phyloP scores from a whole-genome alignment of 345 rosid genomes.

The Sonneratia alba region DNA sequence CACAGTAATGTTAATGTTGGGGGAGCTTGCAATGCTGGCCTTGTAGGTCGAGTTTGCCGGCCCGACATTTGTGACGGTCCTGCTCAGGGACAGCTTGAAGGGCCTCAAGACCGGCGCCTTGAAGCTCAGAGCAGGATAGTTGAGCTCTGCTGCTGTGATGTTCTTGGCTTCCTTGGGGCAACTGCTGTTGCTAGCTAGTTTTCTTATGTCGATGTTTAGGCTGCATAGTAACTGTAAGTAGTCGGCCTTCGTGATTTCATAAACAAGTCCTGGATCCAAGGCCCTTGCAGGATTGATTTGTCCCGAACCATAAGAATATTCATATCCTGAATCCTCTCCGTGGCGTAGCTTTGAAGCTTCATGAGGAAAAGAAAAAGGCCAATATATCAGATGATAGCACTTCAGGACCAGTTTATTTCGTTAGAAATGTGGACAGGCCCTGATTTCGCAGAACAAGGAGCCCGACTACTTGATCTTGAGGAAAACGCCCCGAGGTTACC shows the following conservation, averaged over 20 bases:
- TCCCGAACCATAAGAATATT: conserved; percentile 7
- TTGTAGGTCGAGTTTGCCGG: conserved; percentile 2
- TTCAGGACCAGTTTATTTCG: background rate
- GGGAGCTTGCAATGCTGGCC: background rate
- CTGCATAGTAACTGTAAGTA: background rate
- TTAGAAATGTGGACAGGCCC: too few species aligned
- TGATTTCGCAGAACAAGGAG: too few species aligned
- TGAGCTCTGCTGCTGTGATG: background rate
- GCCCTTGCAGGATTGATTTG: background rate
- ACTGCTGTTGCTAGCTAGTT: background rate
- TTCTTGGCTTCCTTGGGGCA: background rate
- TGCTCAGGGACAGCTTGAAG: background rate
- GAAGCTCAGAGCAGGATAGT: conserved; percentile 3
- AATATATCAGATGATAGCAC: background rate
- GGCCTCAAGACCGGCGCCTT: background rate
- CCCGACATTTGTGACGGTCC: conserved; percentile 6
- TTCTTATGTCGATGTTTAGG: background rate
- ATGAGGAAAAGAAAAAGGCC: background rate
- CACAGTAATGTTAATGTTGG: background rate
- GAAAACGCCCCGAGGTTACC: too few species aligned
- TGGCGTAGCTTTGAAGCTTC: background rate
- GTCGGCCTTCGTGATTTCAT: background rate
- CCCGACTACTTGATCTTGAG: too few species aligned
- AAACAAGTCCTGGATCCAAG: background rate
- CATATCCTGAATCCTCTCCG: conserved; percentile 18